Evolutionary conservation across 257 asterid species (phyloP), one percentile per base, ranked within the genome.

Genomic region (Schizonepeta tenuifolia): DNA sequence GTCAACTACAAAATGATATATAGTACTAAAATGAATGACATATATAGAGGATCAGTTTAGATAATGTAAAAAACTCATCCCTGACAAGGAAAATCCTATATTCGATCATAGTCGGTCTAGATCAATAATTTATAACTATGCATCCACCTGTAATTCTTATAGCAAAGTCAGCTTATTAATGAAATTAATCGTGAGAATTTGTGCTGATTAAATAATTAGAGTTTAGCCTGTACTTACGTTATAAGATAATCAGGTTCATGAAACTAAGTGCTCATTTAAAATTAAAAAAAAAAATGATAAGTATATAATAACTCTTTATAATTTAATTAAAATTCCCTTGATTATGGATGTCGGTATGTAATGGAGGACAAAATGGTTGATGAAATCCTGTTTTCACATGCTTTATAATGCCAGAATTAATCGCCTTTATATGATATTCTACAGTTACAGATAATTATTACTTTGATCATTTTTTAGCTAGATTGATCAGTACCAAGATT

Each of bases 111-210:
- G 12, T 38, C 43, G 41, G 41, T 9, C 3, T 7, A 9, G 12
- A 38, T 38, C 41, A 38, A 38, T 7, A 38, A 8, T 38, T 38
- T 38, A 38, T 38, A 8, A 8, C 9, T 38, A 9, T 38, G 43
- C 12, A 38, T 38, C 43, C 43, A 38, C 43, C 43, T 38, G 43
- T 38, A 38, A 8, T 38, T 38, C 43, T 38, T 38, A 38, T 33
- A 47, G 9, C 31, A 33, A 72, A 49, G 58, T 22, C 54, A 49
- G 62, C 38, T 35, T 28, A 44, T 60, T 67, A 33, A 41, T 26
- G 17, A 44, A 51, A 53, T 38, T 12, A 55, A 24, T 74, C 73
- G 68, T 74, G 78, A 43, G 73, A 75, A 22, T 3, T 58, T n/a
- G 44, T 65, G 73, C 67, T 7, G 22, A 44, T 22, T 64, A 54